Evolutionary conservation across 2,329 filamentous ascomycete species (phyloP), one percentile per base, ranked within the genome.

Genomic region (Grosmannia huntii): DNA sequence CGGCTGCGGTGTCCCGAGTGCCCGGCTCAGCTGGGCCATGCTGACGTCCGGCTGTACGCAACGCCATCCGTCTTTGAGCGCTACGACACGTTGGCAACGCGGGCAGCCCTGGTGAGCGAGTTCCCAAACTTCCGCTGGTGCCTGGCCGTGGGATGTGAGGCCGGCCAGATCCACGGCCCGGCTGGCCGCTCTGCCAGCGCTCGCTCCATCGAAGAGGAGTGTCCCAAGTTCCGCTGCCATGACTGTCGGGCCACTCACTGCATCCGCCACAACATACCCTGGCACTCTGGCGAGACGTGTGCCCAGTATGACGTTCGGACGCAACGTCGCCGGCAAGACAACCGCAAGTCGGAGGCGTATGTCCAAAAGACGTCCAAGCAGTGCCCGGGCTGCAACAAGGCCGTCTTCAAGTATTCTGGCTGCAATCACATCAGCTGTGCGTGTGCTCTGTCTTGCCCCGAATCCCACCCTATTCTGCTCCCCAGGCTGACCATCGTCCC

Each of bases 391-490:
- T 74, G 72, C 60, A 65, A 68, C 19, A 68, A 64, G 59, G 65
- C 65, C 44, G 66, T 73, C 0, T 59, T 70, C 57, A 73, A 74
- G 55, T 69, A 62, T 19, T 61, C 58, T 0, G 72, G 72, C 5
- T 75, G 72, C 57, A 71, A 73, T 58, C 72, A 74, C 59, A 70
- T 75, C 4, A 74, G 70, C 1, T 74, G 72, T 71, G 63, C 65
- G 70, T 68, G 36, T 68, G 12, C 7, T 14, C 53, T 46, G 11
- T 25, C 28, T 16, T 41, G 16, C 31, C 21, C 12, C 52, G 46
- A 41, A 5, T 31, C 6, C 2, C 16, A n/a, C 25, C 9, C 23
- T 9, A n/a, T 7, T 44, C 16, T 38, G 14, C 33, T 31, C 59
- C 41, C 60, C 50, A 48, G 31, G 4, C 28, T 38, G 21, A 25